phyloP scores from a whole-genome alignment of 345 rosid genomes.

The Sisymbrium irio region DNA sequence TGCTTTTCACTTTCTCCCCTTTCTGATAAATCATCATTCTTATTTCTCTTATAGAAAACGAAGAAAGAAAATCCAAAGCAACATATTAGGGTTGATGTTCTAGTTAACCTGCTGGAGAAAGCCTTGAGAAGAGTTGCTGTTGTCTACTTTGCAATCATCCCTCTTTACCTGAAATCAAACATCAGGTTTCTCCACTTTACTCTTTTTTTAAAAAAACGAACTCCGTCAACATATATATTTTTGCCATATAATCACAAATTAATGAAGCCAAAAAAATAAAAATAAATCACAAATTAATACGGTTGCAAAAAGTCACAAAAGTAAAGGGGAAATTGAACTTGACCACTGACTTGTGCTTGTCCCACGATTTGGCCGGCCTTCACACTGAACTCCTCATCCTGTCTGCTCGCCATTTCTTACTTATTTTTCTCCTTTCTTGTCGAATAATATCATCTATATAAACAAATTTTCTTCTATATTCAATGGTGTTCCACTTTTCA shows the following conservation, averaged over 20 bases:
- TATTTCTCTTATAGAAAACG: background rate
- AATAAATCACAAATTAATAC: background rate
- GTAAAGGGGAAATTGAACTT: conserved; percentile 24
- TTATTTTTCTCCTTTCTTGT: conserved; percentile 4
- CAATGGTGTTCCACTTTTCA: conserved; percentile 17
- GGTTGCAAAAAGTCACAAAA: background rate
- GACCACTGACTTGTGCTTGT: conserved; percentile 30
- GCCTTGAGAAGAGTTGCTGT: conserved; percentile 26
- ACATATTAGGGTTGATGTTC: background rate
- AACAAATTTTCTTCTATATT: background rate
- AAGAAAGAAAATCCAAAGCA: background rate
- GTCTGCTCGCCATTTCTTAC: conserved; percentile 34
- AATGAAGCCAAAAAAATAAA: too few relatives aligned
- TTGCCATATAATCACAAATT: background rate
- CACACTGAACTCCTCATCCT: conserved; percentile 26
- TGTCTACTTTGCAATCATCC: conserved; percentile 15
- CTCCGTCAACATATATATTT: background rate
- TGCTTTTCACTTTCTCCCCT: conserved; percentile 47
- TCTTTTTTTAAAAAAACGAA: background rate
- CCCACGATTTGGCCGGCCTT: conserved; percentile 37
- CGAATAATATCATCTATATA: background rate
- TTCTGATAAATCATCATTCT: conserved; percentile 29
- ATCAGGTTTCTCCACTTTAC: background rate
- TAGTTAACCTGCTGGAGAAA: conserved; percentile 33
- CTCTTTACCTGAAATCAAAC: conserved; percentile 24